Percentiles rank a stretch among this genome's conserved stretches.
phyloP scores from a whole-genome alignment of 768 basidiomycete genomes.

The Antrodiella citrinella region DNA sequence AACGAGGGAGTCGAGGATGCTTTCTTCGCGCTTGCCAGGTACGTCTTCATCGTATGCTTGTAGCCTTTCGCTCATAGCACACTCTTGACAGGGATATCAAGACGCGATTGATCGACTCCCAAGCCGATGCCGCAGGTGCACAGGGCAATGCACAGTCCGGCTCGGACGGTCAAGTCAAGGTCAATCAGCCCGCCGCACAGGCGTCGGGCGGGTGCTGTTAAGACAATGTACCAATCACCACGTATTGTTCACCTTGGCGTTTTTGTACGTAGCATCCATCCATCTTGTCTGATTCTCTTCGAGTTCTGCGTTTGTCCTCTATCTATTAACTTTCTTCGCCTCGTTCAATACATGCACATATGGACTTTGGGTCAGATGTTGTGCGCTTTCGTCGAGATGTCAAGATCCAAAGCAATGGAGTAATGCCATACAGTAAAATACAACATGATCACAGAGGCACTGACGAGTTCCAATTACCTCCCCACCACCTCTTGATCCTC shows the following conservation, averaged over 20 bases:
- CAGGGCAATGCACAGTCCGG: conserved; percentile 25
- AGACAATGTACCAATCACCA: not conserved
- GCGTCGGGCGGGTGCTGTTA: conserved; percentile 45
- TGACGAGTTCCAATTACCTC: conserved; percentile 75
- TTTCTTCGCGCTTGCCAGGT: conserved; percentile 96
- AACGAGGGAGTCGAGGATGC: conserved; percentile 98
- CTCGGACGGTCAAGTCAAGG: conserved; percentile 54
- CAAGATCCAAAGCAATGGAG: not conserved
- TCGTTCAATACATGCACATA: not conserved
- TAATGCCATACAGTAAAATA: not conserved
- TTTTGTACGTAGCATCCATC: not conserved
- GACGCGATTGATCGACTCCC: conserved; percentile 91
- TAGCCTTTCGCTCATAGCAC: not conserved
- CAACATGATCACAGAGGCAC: conserved; percentile 9
- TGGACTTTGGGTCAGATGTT: not conserved
- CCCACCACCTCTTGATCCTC: conserved; percentile 84
- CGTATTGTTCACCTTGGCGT: not conserved
- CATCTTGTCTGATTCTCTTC: not conserved
- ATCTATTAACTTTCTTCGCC: not conserved
- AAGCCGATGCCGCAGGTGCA: conserved; percentile 51
- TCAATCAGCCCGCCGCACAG: conserved; percentile 48
- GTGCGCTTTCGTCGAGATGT: not conserved
- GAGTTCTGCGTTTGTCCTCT: not conserved
- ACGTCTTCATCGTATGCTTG: conserved; percentile 23
- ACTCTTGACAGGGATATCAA: conserved; percentile 78